phyloP scores from a whole-genome alignment of 1,284 basidiomycete genomes.

The Rhodotorula sp. region DNA sequence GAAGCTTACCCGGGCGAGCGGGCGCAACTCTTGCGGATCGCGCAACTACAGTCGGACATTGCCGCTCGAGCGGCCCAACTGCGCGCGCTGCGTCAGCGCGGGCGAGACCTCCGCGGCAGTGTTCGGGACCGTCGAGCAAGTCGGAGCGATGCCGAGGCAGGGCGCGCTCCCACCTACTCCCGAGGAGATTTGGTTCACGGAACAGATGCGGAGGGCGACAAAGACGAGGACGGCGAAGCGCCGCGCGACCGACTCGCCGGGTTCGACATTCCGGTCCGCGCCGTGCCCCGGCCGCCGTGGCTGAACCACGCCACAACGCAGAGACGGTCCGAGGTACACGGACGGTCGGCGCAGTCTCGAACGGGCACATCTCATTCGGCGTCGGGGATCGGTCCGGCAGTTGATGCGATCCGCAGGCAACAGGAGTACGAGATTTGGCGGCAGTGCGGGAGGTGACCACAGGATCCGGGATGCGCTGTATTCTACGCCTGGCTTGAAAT shows the following conservation, averaged over 20 bases:
- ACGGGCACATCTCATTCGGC: neutral
- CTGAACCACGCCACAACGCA: neutral
- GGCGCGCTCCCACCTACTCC: neutral
- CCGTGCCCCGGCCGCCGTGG: too few species aligned
- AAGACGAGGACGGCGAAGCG: neutral
- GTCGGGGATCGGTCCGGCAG: neutral
- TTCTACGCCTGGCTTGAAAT: too few species aligned
- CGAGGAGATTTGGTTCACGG: too few species aligned
- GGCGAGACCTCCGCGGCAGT: slow-evolving; percentile 4
- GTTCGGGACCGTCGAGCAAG: neutral
- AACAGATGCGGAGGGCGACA: neutral
- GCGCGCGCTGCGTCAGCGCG: slow-evolving; percentile 4
- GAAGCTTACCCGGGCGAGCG: slow-evolving; percentile 29
- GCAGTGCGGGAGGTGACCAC: neutral
- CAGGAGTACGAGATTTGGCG: slow-evolving; percentile 2
- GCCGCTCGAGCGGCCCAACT: slow-evolving; percentile 9
- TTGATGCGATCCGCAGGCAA: neutral
- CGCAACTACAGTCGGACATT: slow-evolving; percentile 21
- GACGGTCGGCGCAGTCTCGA: neutral
- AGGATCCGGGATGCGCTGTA: too few species aligned
- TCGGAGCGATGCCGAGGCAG: neutral
- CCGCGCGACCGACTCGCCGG: too few species aligned
- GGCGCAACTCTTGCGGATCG: slow-evolving; percentile 25
- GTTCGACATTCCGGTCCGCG: neutral
- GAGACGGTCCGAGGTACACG: neutral